phyloP scores from a whole-genome alignment of 2,329 filamentous ascomycete genomes.

The Lachnellula cervina region DNA sequence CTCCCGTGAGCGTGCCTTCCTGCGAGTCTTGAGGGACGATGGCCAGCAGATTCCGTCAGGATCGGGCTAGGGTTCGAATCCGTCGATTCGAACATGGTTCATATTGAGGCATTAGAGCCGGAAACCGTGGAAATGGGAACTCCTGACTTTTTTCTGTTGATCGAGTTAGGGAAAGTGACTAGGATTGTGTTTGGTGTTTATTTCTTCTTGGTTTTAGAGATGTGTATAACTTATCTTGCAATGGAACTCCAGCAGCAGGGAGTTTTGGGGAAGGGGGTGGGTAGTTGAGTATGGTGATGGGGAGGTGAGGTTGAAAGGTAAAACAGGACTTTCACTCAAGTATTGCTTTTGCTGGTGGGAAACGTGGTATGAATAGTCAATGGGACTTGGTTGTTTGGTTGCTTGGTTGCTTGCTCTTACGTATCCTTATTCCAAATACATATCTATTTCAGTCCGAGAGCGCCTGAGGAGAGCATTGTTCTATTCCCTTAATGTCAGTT shows the following conservation, averaged over 20 bases:
- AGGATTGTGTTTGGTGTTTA: too few species aligned
- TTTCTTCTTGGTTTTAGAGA: not conserved
- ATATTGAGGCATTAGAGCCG: not conserved
- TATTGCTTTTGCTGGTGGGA: not conserved
- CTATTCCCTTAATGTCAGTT: too few species aligned
- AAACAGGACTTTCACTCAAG: slow-evolving; percentile 1
- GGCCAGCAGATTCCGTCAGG: slow-evolving; percentile 22
- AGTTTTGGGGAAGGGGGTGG: too few species aligned
- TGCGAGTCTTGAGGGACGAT: slow-evolving; percentile 25
- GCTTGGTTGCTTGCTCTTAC: not conserved
- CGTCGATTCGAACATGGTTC: not conserved
- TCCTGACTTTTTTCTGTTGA: not conserved
- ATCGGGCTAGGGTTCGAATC: not conserved
- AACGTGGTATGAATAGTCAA: not conserved
- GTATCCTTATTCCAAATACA: too few species aligned
- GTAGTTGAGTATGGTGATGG: not conserved
- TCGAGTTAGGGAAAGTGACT: not conserved
- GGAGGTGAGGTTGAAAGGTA: slow-evolving; percentile 1
- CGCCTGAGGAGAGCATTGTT: too few species aligned
- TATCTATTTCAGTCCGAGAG: too few species aligned
- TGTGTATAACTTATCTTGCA: not conserved
- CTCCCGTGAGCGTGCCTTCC: slow-evolving; percentile 24
- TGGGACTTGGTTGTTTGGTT: not conserved
- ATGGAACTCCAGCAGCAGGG: not conserved
- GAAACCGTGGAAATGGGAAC: not conserved